These are phyloP conservation scores for Neurospora sp. DNA, from an alignment of 495 filamentous ascomycete genomes.

Conservation along the genomic window DNA sequence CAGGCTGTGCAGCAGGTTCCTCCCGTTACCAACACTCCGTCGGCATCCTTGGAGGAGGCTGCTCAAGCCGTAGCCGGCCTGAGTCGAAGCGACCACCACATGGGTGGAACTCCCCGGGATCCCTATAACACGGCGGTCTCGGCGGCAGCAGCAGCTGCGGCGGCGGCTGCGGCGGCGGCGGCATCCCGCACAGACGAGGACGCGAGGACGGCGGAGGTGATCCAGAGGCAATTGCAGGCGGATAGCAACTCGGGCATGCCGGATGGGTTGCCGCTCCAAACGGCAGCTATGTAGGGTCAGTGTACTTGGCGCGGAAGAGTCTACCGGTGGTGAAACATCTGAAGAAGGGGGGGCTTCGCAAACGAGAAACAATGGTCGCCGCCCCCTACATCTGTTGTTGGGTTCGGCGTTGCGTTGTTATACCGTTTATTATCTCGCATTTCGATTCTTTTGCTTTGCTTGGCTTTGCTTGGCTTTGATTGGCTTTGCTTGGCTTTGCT, in stretches of 20 bases:
- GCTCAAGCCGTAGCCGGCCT: conserved; percentile 28
- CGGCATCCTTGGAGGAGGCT: conserved; percentile 20
- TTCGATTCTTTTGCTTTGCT: not conserved
- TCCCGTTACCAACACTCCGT: not conserved
- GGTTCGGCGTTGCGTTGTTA: not conserved
- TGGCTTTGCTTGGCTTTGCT: not conserved
- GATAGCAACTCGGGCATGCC: conserved; percentile 11
- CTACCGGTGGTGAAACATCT: not conserved
- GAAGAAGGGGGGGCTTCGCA: not conserved
- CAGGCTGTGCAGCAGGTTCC: not conserved
- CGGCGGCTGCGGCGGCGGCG: not conserved
- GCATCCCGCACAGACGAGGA: conserved; percentile 17
- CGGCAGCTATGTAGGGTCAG: conserved; percentile 9
- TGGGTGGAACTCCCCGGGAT: conserved; percentile 1
- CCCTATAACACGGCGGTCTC: conserved; percentile 5
- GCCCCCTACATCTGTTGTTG: not conserved
- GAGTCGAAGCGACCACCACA: conserved; percentile 14
- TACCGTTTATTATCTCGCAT: not conserved
- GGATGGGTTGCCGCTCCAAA: conserved; percentile 9
- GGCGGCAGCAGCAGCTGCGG: not conserved
- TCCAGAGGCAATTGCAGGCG: conserved; percentile 27
- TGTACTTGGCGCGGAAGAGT: not conserved
- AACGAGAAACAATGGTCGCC: not conserved
- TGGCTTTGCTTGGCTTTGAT: not conserved
- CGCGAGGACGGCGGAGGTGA: conserved; percentile 27